These are phyloP conservation scores for Mycosphaerella sp. DNA, from an alignment of 2,329 filamentous ascomycete species.

Conservation along the genomic window DNA sequence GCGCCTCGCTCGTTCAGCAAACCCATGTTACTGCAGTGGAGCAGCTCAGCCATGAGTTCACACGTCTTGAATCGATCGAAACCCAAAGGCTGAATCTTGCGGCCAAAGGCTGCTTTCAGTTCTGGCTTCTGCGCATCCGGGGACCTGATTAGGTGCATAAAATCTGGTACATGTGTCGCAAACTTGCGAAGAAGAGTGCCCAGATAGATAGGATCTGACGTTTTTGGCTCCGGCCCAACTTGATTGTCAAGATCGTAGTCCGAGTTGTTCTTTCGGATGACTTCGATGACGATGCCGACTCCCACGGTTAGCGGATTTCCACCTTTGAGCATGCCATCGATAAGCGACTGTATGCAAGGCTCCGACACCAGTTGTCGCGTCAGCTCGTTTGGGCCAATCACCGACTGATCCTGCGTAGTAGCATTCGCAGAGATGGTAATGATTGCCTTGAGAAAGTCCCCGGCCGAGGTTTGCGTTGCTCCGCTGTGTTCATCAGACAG, in stretches of 20 bases:
- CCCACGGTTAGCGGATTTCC: constrained; percentile 93
- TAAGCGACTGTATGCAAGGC: constrained; percentile 74
- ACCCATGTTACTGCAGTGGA: constrained; percentile 99
- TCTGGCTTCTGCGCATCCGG: constrained; percentile 65
- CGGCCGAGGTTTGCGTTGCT: constrained; percentile 90
- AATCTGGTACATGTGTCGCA: constrained; percentile 83
- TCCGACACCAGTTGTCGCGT: constrained; percentile 90
- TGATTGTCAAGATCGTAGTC: constrained; percentile 95
- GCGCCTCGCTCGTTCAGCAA: constrained; percentile 86
- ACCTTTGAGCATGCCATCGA: constrained; percentile 83
- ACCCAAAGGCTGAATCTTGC: constrained; percentile 84
- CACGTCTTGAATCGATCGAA: constrained; percentile 99
- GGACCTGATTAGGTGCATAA: constrained; percentile 84
- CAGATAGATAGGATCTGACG: constrained; percentile 93
- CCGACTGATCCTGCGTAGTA: constrained; percentile 96
- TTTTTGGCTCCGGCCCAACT: constrained; percentile 68
- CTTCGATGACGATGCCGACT: constrained; percentile 95
- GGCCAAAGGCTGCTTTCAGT: constrained; percentile 80
- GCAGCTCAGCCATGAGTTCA: constrained; percentile 92
- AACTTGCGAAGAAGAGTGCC: constrained; percentile 85
- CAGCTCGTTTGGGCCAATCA: constrained; percentile 94
- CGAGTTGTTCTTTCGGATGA: constrained; percentile 98
- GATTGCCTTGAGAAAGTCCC: constrained; percentile 96
- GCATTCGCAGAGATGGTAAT: constrained; percentile 98
- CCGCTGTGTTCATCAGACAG: constrained; percentile 77